phyloP scores from a whole-genome alignment of 306 rosid species.

The Medicago arabica region DNA sequence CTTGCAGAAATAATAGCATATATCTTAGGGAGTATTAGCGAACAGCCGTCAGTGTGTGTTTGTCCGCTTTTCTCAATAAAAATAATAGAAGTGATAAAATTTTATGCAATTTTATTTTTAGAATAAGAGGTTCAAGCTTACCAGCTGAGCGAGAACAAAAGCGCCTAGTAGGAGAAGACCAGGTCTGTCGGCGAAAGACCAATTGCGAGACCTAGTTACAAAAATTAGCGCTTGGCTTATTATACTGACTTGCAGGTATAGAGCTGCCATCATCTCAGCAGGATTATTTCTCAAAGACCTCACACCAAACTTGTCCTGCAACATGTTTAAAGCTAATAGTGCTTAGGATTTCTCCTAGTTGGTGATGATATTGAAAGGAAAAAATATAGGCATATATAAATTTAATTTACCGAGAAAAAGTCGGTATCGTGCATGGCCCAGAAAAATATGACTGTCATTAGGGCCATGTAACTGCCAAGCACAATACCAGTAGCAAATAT shows the following conservation, averaged over 20 bases:
- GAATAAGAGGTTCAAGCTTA: conserved; percentile 46
- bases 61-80: too few relatives aligned
- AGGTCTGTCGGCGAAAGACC: conserved; percentile 85
- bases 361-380: not conserved
- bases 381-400: not conserved
- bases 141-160: conserved; percentile 81
- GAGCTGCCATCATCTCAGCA: conserved; percentile 84
- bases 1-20: not conserved
- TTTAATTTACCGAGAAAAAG: conserved; percentile 72
- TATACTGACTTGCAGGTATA: conserved; percentile 95
- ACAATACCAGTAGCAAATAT: conserved; percentile 93
- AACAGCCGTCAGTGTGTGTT: not conserved
- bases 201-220: conserved; percentile 91
- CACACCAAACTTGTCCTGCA: conserved; percentile 70
- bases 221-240: conserved; percentile 94
- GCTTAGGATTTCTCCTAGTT: not conserved
- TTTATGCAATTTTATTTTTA: too few relatives aligned
- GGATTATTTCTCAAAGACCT: conserved; percentile 40
- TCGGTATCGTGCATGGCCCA: conserved; percentile 69
- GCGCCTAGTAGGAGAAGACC: conserved; percentile 85
- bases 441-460: conserved; percentile 91
- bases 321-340: conserved; percentile 20
- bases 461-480: conserved; percentile 90
- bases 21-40: not conserved
- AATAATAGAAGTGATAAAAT: too few relatives aligned